Evolutionary conservation across 106 monocot species (phyloP).

Genomic region (Dendrobium catenatum): DNA sequence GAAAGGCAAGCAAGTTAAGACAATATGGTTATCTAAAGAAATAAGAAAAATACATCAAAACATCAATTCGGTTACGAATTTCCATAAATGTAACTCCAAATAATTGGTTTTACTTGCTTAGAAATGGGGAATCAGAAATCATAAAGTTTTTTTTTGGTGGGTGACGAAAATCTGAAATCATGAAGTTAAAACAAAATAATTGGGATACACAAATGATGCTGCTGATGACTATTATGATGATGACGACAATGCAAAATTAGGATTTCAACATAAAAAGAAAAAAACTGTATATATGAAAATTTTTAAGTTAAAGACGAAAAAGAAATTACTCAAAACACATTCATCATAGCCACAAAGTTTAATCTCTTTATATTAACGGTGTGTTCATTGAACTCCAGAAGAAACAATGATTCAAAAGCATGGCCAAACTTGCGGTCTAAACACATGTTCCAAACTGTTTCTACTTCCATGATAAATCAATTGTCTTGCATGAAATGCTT

Average conservation of each 20-base stretch:
- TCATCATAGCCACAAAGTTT: background rate
- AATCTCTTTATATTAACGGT: background rate
- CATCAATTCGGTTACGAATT: background rate
- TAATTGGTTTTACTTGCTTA: background rate
- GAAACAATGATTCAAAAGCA: background rate
- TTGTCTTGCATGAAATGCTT: background rate
- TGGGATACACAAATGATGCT: no score
- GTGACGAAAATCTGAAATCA: no score
- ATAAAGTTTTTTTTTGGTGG: no score
- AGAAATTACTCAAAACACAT: background rate
- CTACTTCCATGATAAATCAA: background rate
- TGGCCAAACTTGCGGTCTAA: background rate
- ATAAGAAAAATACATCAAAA: background rate
- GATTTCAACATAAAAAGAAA: background rate
- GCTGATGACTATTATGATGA: background rate
- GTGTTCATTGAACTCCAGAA: background rate
- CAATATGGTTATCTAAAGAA: background rate
- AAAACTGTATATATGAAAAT: background rate
- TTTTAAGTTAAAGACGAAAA: background rate
- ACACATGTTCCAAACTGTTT: background rate
- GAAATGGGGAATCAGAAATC: no score
- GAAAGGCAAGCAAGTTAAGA: background rate
- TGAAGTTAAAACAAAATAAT: no score
- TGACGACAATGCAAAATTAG: background rate
- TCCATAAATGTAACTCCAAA: background rate